These are phyloP conservation scores for Encephalitozoon intestinalis DNA, from an alignment of 371 early-diverging fungal species.

Conservation along the genomic window DNA sequence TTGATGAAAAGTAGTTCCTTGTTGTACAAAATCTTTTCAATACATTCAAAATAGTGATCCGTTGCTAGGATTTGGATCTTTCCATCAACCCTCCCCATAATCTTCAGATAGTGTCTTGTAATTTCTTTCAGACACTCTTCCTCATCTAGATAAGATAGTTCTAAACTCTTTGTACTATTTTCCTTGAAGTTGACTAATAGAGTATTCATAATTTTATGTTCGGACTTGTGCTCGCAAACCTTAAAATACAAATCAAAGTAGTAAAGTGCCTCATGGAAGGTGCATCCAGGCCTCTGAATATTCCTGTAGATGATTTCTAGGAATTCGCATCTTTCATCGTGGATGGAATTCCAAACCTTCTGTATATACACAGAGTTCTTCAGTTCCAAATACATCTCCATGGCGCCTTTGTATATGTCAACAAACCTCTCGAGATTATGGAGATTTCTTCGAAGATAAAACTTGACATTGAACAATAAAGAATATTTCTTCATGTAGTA, in stretches of 20 bases:
- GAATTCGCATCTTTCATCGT: slow-evolving; percentile 36
- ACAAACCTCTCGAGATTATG: slow-evolving; percentile 46
- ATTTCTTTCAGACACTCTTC: slow-evolving; percentile 1
- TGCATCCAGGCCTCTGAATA: slow-evolving; percentile 29
- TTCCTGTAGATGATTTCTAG: slow-evolving; percentile 34
- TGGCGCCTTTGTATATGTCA: slow-evolving; percentile 37
- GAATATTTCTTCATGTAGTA: slow-evolving; percentile 30
- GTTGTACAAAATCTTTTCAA: not conserved
- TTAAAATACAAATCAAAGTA: slow-evolving; percentile 53
- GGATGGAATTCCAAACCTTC: not conserved
- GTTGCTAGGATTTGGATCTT: slow-evolving; percentile 25
- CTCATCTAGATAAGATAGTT: not conserved
- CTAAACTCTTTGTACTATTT: not conserved
- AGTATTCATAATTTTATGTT: slow-evolving; percentile 51
- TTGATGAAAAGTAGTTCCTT: slow-evolving; percentile 5
- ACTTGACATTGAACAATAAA: slow-evolving; percentile 37
- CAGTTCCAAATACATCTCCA: slow-evolving; percentile 9
- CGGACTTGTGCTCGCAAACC: slow-evolving; percentile 34
- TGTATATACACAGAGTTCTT: slow-evolving; percentile 28
- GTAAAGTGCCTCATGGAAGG: slow-evolving; percentile 35
- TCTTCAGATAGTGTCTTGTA: not conserved
- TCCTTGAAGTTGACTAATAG: slow-evolving; percentile 48
- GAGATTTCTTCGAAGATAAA: slow-evolving; percentile 4
- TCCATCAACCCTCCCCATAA: slow-evolving; percentile 16
- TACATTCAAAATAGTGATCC: slow-evolving; percentile 21